Conservation (phyloP, 139 green algal genomes). For the Tetraselmis striata region DNA sequence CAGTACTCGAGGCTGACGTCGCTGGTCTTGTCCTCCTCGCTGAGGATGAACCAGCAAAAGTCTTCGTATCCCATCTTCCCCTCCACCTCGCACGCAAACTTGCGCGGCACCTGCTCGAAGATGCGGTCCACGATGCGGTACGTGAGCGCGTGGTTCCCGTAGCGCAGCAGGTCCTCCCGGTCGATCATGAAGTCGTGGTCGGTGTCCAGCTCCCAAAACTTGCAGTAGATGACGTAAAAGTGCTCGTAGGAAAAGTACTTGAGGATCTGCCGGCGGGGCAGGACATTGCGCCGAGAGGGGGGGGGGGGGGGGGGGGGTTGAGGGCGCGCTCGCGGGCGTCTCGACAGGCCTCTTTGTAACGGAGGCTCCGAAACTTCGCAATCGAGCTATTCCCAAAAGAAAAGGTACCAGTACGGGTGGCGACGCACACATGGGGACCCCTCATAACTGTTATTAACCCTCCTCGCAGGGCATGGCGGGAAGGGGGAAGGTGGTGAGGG, state of each 20-base stretch:
- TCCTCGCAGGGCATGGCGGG: too few species aligned
- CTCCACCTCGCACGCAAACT: conserved; percentile 38
- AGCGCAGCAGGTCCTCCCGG: conserved; percentile 87
- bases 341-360: too few species aligned
- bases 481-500: too few species aligned
- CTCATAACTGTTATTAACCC: too few species aligned
- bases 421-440: too few species aligned
- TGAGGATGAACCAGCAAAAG: conserved; percentile 99
- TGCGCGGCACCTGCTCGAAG: conserved; percentile 70
- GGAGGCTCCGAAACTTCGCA: too few species aligned
- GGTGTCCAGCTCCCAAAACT: conserved; percentile 98
- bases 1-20: conserved; percentile 91
- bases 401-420: too few species aligned
- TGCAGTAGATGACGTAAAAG: conserved; percentile 99
- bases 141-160: conserved; percentile 88
- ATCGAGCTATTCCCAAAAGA: too few species aligned
- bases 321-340: too few species aligned
- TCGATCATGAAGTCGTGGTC: conserved; percentile 97
- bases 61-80: conserved; percentile 96
- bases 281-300: too few species aligned
- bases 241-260: conserved; percentile 98
- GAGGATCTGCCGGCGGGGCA: conserved; percentile 53
- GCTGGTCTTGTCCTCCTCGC: conserved; percentile 96
- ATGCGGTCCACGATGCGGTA: conserved; percentile 93
- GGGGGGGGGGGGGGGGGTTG: too few species aligned